Percentiles rank a stretch among this genome's conserved stretches.
phyloP scores from a whole-genome alignment of 2,329 filamentous ascomycete genomes.

The Esteya vermicola region DNA sequence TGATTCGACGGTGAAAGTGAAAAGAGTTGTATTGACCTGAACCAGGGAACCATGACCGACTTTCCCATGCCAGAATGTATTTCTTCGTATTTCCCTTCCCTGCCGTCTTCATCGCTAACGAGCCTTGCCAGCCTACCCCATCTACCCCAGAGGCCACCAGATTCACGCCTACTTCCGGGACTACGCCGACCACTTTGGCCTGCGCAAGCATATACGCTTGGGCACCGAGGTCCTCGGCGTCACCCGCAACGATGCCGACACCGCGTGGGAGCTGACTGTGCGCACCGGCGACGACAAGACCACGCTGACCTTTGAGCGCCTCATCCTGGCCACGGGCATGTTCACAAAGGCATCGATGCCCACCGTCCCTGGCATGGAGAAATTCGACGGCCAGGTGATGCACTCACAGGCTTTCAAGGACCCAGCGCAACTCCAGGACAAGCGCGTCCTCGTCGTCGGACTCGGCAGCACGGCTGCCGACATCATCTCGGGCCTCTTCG shows the following conservation, averaged over 20 bases:
- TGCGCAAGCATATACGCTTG: slow-evolving; percentile 7
- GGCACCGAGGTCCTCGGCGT: slow-evolving; percentile 4
- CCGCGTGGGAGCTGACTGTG: slow-evolving; percentile 3
- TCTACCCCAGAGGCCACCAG: slow-evolving; percentile 1
- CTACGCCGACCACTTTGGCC: slow-evolving; percentile 14
- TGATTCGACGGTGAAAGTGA: too few species aligned
- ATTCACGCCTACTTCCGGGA: slow-evolving; percentile 24
- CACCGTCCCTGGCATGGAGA: slow-evolving; percentile 5
- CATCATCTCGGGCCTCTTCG: slow-evolving; percentile 19
- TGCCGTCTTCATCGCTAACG: too few species aligned
- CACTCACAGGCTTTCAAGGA: slow-evolving; percentile 23
- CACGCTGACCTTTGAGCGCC: slow-evolving; percentile 6
- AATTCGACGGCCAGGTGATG: slow-evolving; percentile 17
- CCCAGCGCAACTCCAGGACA: slow-evolving; percentile 21
- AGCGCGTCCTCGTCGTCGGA: slow-evolving; percentile 28
- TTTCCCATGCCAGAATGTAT: slow-evolving; percentile 26
- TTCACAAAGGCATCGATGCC: slow-evolving; percentile 4
- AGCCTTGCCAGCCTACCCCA: neutral
- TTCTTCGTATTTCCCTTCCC: too few species aligned
- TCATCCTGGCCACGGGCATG: slow-evolving; percentile 8
- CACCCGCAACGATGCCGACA: slow-evolving; percentile 4
- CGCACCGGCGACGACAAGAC: neutral
- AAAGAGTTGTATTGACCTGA: slow-evolving; percentile 3
- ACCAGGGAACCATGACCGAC: slow-evolving; percentile 24
- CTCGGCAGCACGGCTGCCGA: slow-evolving; percentile 25